A percentile compares a stretch with the other conserved stretches of the same genome.
phyloP scores from a whole-genome alignment of 371 early-diverging fungal genomes.

The Phascolomyces articulosus region DNA sequence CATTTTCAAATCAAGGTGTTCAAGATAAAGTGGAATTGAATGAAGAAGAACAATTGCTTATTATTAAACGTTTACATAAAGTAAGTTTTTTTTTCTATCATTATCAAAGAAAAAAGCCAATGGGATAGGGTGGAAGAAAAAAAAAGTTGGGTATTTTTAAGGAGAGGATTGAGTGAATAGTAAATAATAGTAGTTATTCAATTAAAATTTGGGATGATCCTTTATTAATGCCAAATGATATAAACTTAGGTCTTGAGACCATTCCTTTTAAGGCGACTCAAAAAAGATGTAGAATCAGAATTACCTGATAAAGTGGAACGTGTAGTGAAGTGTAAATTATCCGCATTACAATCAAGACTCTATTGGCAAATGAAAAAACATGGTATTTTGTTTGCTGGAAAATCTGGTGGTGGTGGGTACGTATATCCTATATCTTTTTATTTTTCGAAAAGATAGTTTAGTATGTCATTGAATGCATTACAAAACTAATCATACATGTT shows the following conservation, averaged over 20 bases:
- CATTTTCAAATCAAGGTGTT: conserved; percentile 86
- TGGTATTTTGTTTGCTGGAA: conserved; percentile 50
- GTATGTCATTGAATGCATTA: no score
- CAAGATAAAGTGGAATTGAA: conserved; percentile 88
- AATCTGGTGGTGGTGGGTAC: conserved; percentile 62
- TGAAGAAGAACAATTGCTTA: conserved; percentile 96
- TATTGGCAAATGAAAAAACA: conserved; percentile 79
- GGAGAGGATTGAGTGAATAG: no score
- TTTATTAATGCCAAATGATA: no score
- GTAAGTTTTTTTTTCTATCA: not conserved
- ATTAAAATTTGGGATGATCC: no score
- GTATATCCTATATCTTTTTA: no score
- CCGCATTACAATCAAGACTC: conserved; percentile 78
- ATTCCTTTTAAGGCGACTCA: conserved; percentile 96
- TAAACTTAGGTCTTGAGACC: conserved; percentile 80
- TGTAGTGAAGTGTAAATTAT: conserved; percentile 91
- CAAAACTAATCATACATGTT: not conserved
- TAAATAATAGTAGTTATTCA: no score
- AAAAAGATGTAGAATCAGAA: conserved; percentile 98
- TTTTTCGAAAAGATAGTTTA: no score
- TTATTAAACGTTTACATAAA: conserved; percentile 96
- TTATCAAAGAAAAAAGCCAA: no score
- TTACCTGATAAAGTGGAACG: conserved; percentile 98
- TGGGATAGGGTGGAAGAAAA: no score
- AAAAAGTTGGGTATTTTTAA: no score